phyloP scores from a whole-genome alignment of 371 early-diverging fungal genomes.

The Actinomucor elegans region DNA sequence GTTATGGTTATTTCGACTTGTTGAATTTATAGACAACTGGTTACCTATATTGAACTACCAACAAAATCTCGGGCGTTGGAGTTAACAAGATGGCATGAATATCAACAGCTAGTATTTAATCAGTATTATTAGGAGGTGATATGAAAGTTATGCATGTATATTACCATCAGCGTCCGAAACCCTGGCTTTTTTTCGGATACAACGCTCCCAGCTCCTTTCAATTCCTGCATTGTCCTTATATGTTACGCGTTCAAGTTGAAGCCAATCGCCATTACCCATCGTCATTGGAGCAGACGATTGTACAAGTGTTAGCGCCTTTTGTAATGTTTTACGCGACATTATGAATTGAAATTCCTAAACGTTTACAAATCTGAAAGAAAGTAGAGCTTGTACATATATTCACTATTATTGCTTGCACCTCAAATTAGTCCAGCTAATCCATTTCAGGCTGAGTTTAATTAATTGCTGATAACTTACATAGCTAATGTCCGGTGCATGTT shows the following conservation, averaged over 20 bases:
- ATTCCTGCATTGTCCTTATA: slow-evolving; percentile 35
- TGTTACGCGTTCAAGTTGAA: slow-evolving; percentile 40
- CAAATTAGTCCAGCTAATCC: no score
- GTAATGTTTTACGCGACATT: no score
- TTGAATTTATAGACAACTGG: no score
- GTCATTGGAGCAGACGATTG: neutral
- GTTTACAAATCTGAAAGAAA: no score
- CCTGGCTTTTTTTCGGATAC: slow-evolving; percentile 27
- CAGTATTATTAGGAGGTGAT: neutral
- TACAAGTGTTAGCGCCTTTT: neutral
- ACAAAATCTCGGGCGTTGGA: slow-evolving; percentile 44
- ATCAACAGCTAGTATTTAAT: slow-evolving; percentile 42
- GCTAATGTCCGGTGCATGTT: no score
- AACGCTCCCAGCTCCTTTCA: slow-evolving; percentile 46
- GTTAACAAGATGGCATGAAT: slow-evolving; percentile 45
- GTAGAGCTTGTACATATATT: no score
- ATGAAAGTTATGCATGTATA: no score
- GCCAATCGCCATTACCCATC: slow-evolving; percentile 49
- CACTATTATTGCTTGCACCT: no score
- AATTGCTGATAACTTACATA: no score
- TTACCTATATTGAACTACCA: slow-evolving; percentile 59
- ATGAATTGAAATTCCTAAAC: no score
- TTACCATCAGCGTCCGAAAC: slow-evolving; percentile 34
- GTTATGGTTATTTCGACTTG: no score
- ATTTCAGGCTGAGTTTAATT: no score